Evolutionary conservation across 2,329 filamentous ascomycete species (phyloP).

Genomic region (Paecilomyces sp.): DNA sequence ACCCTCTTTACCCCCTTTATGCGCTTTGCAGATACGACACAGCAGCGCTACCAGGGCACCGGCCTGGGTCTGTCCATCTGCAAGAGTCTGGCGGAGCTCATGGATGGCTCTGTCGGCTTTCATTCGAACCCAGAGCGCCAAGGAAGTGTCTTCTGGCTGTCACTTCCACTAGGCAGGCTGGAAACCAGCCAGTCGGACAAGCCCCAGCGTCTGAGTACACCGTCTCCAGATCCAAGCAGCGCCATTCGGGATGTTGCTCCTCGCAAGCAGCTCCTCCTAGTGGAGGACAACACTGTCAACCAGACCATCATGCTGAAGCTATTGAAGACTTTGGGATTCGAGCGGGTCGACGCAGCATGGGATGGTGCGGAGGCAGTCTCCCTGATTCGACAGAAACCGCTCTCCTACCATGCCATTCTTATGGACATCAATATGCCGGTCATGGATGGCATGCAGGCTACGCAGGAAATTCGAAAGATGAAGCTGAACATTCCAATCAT

Average conservation of each 20-base stretch:
- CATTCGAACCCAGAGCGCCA: conserved; percentile 36
- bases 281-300: conserved; percentile 38
- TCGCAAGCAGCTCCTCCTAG: conserved; percentile 33
- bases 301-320: conserved; percentile 35
- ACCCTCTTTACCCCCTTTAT: conserved; percentile 52
- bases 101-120: conserved; percentile 48
- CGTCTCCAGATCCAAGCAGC: conserved; percentile 12
- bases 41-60: conserved; percentile 49
- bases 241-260: conserved; percentile 32
- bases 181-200: conserved; percentile 21
- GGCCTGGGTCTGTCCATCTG: conserved; percentile 53
- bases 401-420: conserved; percentile 37
- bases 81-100: conserved; percentile 49
- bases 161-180: conserved; percentile 34
- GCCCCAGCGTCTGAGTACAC: conserved; percentile 16
- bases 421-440: conserved; percentile 45
- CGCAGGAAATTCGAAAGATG: conserved; percentile 33
- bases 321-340: conserved; percentile 33
- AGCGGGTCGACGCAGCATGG: conserved; percentile 34
- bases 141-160: conserved; percentile 50
- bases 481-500: conserved; percentile 42
- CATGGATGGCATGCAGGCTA: conserved; percentile 40
- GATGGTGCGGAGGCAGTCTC: conserved; percentile 39
- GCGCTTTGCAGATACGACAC: conserved; percentile 48
- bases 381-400: conserved; percentile 33